Evolutionary conservation across 2,329 filamentous ascomycete genomes (phyloP).

Genomic region (Sclerotinia trifoliorum): DNA sequence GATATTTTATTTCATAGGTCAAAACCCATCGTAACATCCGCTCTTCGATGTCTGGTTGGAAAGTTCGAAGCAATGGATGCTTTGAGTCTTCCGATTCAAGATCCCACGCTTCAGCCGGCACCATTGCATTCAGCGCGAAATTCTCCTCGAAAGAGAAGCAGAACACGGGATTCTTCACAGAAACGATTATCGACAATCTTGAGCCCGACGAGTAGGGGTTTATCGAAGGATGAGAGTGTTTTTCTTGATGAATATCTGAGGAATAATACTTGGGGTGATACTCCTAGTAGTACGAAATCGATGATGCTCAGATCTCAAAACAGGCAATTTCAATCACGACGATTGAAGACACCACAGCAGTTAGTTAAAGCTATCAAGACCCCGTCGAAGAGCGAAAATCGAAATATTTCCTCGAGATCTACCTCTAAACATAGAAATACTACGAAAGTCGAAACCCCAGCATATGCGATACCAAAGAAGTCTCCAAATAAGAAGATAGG

Average conservation of each 20-base stretch:
- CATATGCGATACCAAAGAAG: constrained; percentile 13
- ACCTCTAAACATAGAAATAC: background rate
- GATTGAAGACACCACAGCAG: background rate
- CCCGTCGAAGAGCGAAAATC: constrained; percentile 5
- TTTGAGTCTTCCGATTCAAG: constrained; percentile 28
- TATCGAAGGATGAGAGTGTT: constrained; percentile 20
- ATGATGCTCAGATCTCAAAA: constrained; percentile 3
- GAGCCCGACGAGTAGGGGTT: constrained; percentile 22
- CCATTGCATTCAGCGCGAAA: constrained; percentile 27
- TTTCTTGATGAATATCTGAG: constrained; percentile 2
- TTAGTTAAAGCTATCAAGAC: background rate
- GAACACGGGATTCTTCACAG: constrained; percentile 13
- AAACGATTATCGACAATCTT: constrained; percentile 30
- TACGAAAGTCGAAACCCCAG: background rate
- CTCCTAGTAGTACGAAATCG: constrained; percentile 9
- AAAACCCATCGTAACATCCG: constrained; percentile 23
- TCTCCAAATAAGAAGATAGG: constrained; percentile 18
- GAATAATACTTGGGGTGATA: background rate
- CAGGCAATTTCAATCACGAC: constrained; percentile 6
- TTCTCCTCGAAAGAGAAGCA: constrained; percentile 12
- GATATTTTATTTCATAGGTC: background rate
- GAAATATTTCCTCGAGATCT: background rate
- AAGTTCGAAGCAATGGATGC: constrained; percentile 38
- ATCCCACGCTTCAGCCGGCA: constrained; percentile 27
- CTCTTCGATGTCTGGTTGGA: constrained; percentile 32